Evolutionary conservation across 192 early-diverging fungal species (phyloP).

Genomic region (Entophlyctis helioformis): DNA sequence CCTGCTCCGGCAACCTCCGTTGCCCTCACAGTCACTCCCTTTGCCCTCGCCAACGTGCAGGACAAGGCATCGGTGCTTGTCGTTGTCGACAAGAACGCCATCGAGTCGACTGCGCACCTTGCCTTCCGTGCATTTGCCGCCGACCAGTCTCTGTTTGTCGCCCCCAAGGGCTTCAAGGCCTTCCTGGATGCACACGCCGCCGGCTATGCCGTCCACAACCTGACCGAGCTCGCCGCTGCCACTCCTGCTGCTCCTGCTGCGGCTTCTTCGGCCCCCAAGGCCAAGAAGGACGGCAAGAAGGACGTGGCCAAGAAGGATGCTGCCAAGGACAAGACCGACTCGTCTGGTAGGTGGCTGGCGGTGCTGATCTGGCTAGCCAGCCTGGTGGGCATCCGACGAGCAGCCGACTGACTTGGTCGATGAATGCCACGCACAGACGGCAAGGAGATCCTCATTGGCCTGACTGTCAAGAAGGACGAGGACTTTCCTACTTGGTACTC

Average conservation of each 20-base stretch:
- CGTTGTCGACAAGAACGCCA: conserved; percentile 59
- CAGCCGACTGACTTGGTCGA: conserved; percentile 6
- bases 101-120: conserved; percentile 36
- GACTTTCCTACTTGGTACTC: conserved; percentile 93
- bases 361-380: conserved; percentile 4
- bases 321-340: not conserved
- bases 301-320: conserved; percentile 4
- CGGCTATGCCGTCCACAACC: conserved; percentile 35
- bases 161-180: conserved; percentile 34
- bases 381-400: not conserved
- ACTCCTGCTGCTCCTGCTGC: conserved; percentile 14
- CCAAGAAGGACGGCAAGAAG: conserved; percentile 8
- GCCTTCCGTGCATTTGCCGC: conserved; percentile 58
- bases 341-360: conserved; percentile 2
- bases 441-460: conserved; percentile 67
- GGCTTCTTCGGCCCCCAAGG: conserved; percentile 1
- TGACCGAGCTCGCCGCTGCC: conserved; percentile 31
- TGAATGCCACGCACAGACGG: conserved; percentile 24
- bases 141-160: conserved; percentile 45
- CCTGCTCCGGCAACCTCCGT: no score
- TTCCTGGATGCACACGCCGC: conserved; percentile 44
- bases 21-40: conserved; percentile 54
- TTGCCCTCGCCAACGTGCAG: conserved; percentile 51
- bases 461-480: conserved; percentile 74
- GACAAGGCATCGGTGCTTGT: conserved; percentile 52